Evolutionary conservation across 202 grass and related monocot species (phyloP).

Genomic region (Zizania palustris): DNA sequence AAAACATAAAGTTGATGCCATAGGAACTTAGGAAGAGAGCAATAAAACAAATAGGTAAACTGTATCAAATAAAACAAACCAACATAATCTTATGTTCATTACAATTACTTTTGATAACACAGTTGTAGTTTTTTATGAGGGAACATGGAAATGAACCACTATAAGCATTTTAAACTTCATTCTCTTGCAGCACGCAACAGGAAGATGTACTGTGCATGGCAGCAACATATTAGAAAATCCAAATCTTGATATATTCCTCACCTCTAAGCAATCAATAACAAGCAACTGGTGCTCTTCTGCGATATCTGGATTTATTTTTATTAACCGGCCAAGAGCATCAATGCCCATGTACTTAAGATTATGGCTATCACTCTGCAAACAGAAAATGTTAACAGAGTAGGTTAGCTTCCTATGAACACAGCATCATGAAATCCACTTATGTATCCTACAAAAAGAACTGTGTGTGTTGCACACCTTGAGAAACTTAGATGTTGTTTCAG

Average conservation of each 20-base stretch:
- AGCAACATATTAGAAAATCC: background rate
- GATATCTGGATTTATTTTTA: constrained; percentile 99
- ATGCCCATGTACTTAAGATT: constrained; percentile 99
- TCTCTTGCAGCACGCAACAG: constrained; percentile 8
- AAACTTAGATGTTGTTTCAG: constrained; percentile 97
- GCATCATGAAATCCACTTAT: constrained; percentile 9
- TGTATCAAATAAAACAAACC: background rate
- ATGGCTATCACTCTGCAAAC: constrained; percentile 90
- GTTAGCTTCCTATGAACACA: constrained; percentile 34
- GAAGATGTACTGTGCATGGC: constrained; percentile 7
- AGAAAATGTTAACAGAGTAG: constrained; percentile 8
- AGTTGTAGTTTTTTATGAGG: background rate
- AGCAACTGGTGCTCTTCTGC: constrained; percentile 97
- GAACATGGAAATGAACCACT: background rate
- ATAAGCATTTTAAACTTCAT: constrained; percentile 26
- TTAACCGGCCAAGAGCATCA: constrained; percentile 90
- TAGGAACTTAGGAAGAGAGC: background rate
- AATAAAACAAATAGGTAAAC: background rate
- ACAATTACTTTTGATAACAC: background rate
- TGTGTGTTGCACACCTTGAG: constrained; percentile 77
- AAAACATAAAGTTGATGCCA: constrained; percentile 17
- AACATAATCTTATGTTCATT: background rate
- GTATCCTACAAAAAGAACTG: constrained; percentile 15
- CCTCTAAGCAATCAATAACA: constrained; percentile 99
- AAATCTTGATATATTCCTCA: constrained; percentile 38